Evolutionary conservation across 139 green algal genomes (phyloP).

Genomic region (Micractinium conductrix): DNA sequence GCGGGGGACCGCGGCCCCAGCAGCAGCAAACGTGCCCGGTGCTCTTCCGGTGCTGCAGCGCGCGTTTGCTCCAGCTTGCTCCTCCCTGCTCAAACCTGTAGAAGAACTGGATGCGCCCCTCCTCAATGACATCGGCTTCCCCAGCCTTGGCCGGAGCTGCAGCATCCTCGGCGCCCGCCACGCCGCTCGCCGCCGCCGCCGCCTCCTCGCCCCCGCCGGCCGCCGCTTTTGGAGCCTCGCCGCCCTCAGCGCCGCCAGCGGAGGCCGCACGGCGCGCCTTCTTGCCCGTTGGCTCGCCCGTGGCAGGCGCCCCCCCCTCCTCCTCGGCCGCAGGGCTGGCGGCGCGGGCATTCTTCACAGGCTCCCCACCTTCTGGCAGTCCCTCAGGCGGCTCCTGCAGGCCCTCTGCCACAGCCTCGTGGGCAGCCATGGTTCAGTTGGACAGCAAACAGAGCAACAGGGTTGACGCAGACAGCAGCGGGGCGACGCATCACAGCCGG

Average conservation of each 20-base stretch:
- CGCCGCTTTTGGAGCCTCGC: not conserved
- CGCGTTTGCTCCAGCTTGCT: too few relatives aligned
- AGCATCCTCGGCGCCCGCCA: not conserved
- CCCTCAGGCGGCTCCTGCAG: not conserved
- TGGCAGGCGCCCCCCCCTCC: not conserved
- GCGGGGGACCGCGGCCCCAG: not conserved
- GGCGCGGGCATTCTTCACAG: too few relatives aligned
- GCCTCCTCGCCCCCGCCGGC: too few relatives aligned
- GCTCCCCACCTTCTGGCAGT: not conserved
- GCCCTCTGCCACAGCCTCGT: too few relatives aligned
- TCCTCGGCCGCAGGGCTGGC: not conserved
- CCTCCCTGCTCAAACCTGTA: conserved; percentile 57
- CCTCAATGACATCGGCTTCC: conserved; percentile 34
- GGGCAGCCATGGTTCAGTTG: too few relatives aligned
- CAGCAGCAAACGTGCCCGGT: too few relatives aligned
- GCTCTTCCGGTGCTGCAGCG: too few relatives aligned
- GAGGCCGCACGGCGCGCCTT: not conserved
- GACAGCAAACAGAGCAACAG: too few relatives aligned
- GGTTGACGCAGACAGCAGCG: not conserved
- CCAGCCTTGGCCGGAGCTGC: not conserved
- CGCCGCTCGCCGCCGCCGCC: not conserved
- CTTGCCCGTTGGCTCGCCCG: not conserved
- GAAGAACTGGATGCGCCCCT: conserved; percentile 60
- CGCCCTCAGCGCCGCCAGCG: not conserved
- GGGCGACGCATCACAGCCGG: too few relatives aligned